Evolutionary conservation across 768 basidiomycete species (phyloP), one percentile per base, ranked within the genome.

Genomic region (Naganishia antarctica): DNA sequence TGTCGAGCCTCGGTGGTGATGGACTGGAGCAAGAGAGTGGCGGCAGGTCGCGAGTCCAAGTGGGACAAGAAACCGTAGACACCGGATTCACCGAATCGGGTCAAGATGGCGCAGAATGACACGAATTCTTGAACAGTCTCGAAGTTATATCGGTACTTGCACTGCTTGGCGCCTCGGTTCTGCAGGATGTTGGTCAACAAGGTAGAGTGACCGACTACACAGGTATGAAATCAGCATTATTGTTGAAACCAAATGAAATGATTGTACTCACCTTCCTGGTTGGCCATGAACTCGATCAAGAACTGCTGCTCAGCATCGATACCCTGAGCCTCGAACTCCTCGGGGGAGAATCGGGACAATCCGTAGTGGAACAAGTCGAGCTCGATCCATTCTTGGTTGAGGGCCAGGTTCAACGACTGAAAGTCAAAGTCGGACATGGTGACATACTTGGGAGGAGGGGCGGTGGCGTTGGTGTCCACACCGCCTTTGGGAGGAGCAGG

Each of bases 1-100:
- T 87, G 86, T 9, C 86, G 78, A 21, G 82, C 82, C 75, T 87
- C 85, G 13, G 83, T 84, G 0, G 84, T 79, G 69, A 87, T 84
- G 7, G 81, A 79, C 71, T 86, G 82, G 7, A 82, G 71, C 16
- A 87, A 77, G 13, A 86, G 73, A 49, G 80, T 74, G 1, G 84
- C 85, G 0, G 81, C 69, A 2, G 82, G 80, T 34, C 84, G 80
- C 23, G 83, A 83, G 73, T 86, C 78, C 41, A 88, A 81, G 71
- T 85, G 84, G 58, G 82, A 78, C n/a, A 87, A 73, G 80, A 87
- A 87, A 9, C 86, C 85, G 69, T 82, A 83, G 16, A 84, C 82
- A 12, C 85, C 84, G 0, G 81, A 81, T 70, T 85, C 84, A 40
- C 84, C 85, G 66, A 79, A 81, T 8, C 82, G 79, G 0, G 83